Base-by-base conservation (phyloP, 2,329 filamentous ascomycete species). In the Hyphodiscus sp. region DNA sequence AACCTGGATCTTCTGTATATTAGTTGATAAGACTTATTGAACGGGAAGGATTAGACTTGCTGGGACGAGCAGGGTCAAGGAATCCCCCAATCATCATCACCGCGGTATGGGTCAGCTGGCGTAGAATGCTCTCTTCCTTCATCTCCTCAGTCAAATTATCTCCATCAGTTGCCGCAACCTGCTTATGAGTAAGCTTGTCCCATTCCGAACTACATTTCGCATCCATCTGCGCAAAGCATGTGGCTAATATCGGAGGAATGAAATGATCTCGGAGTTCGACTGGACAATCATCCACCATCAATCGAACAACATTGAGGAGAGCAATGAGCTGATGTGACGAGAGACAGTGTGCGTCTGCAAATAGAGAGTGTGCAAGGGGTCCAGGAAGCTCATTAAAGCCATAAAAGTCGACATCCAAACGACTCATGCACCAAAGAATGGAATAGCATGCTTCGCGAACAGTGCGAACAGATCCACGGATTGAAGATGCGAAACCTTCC, bases 51-150 rank as follows among this genome's bases (percentile, higher is more conserved):
- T 20, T n/a, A 19, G 38, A 70, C 77, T 73, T 75, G 85, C 82
- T 85, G 68, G 71, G 77, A 72, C 82, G 75, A 47, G 78, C 77
- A 15, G 91, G 88, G 67, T 95, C 91, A 20, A 99, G 76, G 63
- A 97, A 84, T 61, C 90, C 88, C 8, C 90, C 89, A 58, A 96
- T 87, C 79, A 97, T 90, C 63, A 94, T 85, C 29, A 96, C 90
- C 1, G 91, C 89, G 2, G 90, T 90, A 70, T 95, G 94, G 0
- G 92, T 96, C 48, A 97, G 79, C 68, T 96, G 91, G 19, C 94
- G 83, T 45, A 99, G 74, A 29, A 99, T 95, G 66, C 92, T 97
- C 69, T 99, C 94, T 7, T 89, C 86, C 71, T 96, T 96, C 94
- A 99, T 99, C 73, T 99, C 94, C 61, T 96, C 91, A 1, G 88